Base-by-base conservation (phyloP, 129 eudicot genomes). In the Lactuca sativa region DNA sequence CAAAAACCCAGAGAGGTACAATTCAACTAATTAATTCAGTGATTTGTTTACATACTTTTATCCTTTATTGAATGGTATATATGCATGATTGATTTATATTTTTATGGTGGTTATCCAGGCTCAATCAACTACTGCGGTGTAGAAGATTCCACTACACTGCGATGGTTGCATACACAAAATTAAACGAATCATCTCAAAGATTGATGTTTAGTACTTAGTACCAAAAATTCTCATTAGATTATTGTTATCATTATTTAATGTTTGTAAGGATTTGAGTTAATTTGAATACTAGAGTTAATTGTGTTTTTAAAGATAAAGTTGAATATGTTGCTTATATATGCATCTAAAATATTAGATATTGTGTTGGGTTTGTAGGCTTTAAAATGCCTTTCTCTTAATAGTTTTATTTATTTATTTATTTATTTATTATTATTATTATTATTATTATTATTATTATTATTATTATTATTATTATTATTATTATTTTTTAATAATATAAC, bases 111-210 rank as follows among this genome's bases (percentile, higher is more conserved):
- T 66, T 48, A 7, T 76, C 68, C 70, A 90, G 97, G 71, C 84
- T 73, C 85, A 56, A 62, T 83, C 72, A 34, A 82, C 84, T 56
- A 86, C 81, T 25, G 96, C 84, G 77, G 82, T 82, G 75, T 74
- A 88, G 78, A 91, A 91, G 83, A 88, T 86, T 74, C 77, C 74
- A 49, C 69, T 92, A 56, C 98, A 92, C 57, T 92, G 98, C 72
- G 91, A 92, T 41, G 98, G 96, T 44, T 92, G 98, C 70, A 85
- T 86, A 9, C 95, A 82, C 38, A 92, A 86, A 60, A 86, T 92
- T n/a, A 89, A 88, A 80, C 75, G 90, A 71, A 74, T 74, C 34
- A 75, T 92, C 32, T 54, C 51, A 37, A 92, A 92, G 74, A 57
- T 77, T 57, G 84, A 86, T 68, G 98, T 96, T 73, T 56, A 37